phyloP scores from a whole-genome alignment of 768 basidiomycete species.

The Pholiota molesta region DNA sequence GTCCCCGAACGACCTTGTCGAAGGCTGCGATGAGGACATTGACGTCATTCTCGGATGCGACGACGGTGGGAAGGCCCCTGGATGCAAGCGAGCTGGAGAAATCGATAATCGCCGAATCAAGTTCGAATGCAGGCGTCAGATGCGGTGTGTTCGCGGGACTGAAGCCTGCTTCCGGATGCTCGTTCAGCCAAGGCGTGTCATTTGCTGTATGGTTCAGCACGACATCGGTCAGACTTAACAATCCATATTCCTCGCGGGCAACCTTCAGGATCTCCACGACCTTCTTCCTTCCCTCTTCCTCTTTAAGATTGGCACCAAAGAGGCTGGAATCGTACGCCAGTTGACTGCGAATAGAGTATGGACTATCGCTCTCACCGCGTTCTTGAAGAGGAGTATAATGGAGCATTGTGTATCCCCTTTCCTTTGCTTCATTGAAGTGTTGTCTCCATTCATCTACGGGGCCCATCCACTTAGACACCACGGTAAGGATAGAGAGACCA shows the following conservation, averaged over 20 bases:
- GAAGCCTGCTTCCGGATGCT: constrained; percentile 97
- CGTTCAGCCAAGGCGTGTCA: constrained; percentile 87
- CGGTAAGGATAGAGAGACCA: constrained; percentile 84
- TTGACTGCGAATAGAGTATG: constrained; percentile 94
- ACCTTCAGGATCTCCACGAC: constrained; percentile 67
- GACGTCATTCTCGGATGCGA: constrained; percentile 72
- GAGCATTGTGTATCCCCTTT: constrained; percentile 96
- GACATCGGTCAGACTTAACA: constrained; percentile 91
- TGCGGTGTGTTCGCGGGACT: constrained; percentile 92
- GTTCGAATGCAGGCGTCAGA: constrained; percentile 87
- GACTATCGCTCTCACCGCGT: constrained; percentile 86
- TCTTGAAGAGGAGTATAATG: constrained; percentile 97
- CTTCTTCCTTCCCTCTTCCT: constrained; percentile 54
- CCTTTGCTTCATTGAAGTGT: constrained; percentile 81
- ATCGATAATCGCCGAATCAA: constrained; percentile 84
- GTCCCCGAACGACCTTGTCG: constrained; percentile 55
- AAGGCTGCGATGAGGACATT: constrained; percentile 68
- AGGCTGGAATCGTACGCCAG: constrained; percentile 78
- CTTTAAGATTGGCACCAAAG: constrained; percentile 46
- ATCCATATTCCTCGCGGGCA: constrained; percentile 84
- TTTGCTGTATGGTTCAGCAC: constrained; percentile 98
- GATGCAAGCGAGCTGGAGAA: constrained; percentile 70
- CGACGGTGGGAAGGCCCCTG: constrained; percentile 70
- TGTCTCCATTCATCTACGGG: constrained; percentile 73
- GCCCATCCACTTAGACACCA: constrained; percentile 99